Percentiles rank a stretch among this genome's conserved stretches.
Evolutionary conservation across 345 rosid species (phyloP).

Genomic region (Eutrema yunnanense): DNA sequence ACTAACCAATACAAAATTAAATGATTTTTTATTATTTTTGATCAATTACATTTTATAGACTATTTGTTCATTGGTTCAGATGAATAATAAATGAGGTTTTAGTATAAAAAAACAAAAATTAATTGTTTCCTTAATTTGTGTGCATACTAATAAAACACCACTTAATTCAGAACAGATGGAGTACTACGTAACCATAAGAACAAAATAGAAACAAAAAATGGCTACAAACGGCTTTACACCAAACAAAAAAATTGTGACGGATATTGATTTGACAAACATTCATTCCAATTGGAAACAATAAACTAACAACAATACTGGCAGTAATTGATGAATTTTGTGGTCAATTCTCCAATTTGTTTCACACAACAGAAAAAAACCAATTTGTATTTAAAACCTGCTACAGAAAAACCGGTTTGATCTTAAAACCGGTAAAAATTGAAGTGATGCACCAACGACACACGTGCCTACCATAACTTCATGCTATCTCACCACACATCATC

Average conservation of each 20-base stretch:
- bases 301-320: background rate
- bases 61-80: too few relatives aligned
- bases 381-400: too few relatives aligned
- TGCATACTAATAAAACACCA: too few relatives aligned
- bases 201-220: background rate
- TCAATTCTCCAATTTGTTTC: too few relatives aligned
- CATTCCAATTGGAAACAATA: background rate
- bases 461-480: slow-evolving; percentile 21
- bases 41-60: too few relatives aligned
- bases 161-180: too few relatives aligned
- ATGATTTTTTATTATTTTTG: too few relatives aligned
- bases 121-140: too few relatives aligned
- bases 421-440: background rate
- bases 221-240: background rate
- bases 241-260: background rate
- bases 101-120: too few relatives aligned
- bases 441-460: background rate
- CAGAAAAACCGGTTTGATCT: background rate
- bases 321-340: too few relatives aligned
- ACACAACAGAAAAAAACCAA: background rate
- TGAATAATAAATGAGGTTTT: too few relatives aligned
- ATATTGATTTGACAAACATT: background rate
- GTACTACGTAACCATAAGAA: background rate
- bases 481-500: background rate
- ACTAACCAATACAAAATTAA: too few relatives aligned